phyloP scores from a whole-genome alignment of 2,329 filamentous ascomycete species.

The Zopfia rhizophila region DNA sequence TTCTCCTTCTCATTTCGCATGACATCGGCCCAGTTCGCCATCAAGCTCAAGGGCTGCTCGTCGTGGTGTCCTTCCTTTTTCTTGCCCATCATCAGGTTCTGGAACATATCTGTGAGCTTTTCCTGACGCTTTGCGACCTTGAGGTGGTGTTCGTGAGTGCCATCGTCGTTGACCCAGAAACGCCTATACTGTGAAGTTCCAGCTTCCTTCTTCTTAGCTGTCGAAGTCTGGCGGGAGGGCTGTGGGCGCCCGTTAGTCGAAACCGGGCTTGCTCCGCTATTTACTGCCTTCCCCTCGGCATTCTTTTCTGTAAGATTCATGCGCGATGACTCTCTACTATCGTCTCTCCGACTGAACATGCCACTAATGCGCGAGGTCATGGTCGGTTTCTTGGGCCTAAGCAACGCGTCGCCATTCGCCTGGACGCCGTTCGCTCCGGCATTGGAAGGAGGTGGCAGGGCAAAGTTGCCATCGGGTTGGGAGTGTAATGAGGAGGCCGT shows the following conservation, averaged over 20 bases:
- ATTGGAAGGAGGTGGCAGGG: conserved; percentile 39
- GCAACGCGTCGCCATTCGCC: conserved; percentile 43
- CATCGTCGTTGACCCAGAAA: conserved; percentile 70
- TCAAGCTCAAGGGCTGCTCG: conserved; percentile 87
- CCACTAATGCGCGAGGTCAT: conserved; percentile 56
- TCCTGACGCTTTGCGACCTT: conserved; percentile 92
- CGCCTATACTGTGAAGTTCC: conserved; percentile 49
- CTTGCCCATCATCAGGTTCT: conserved; percentile 81
- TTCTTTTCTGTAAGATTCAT: conserved; percentile 35
- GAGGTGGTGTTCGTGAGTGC: conserved; percentile 86
- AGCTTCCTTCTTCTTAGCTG: conserved; percentile 40
- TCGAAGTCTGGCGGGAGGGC: conserved; percentile 43
- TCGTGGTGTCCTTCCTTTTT: conserved; percentile 76
- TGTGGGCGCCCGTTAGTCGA: conserved; percentile 29
- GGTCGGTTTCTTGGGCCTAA: conserved; percentile 53
- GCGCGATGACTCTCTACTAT: conserved; percentile 41
- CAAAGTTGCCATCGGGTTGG: conserved; percentile 44
- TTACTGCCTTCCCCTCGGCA: conserved; percentile 39
- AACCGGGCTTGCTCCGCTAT: conserved; percentile 35
- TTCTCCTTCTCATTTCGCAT: conserved; percentile 87
- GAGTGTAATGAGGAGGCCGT: conserved; percentile 51
- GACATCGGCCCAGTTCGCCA: conserved; percentile 96
- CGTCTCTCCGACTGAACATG: conserved; percentile 47
- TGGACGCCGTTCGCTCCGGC: conserved; percentile 39
- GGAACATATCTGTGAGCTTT: conserved; percentile 92